Base-by-base conservation (phyloP, 2,329 filamentous ascomycete genomes). In the Aspergillus awamori region DNA sequence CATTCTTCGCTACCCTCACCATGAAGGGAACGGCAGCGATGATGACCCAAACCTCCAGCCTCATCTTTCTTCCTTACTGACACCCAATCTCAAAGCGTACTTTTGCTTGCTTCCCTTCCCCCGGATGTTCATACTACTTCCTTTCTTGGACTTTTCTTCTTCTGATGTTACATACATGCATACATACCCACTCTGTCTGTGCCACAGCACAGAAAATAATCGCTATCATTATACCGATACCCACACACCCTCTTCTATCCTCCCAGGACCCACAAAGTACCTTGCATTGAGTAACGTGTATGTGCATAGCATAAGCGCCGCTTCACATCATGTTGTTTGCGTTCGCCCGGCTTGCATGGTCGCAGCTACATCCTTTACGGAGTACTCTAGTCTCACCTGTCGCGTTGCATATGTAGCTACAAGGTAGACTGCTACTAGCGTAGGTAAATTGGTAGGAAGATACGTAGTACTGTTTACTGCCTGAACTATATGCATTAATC, bases 21-120 rank as follows among this genome's bases (percentile, higher is more conserved):
- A 20, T 30, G 17, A 56, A 28, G 17, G 17, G 17, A 58, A 13
- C 41, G 15, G 20, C 28, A 33, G 11, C 43, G 47, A 56, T 60
- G 28, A 60, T 53, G 48, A 49, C 60, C 60, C 63, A 63, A 59
- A n/a, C 47, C 43, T 48, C 33, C 52, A 63, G 63, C 63, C 60
- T 60, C 60, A 63, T 63, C 57, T 63, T 59, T 63, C 39, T 54
- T 24, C 43, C 33, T 36, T 36, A 36, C 11, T 63, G 55, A 45
- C 57, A 60, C 60, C 58, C 61, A 59, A 65, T 57, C 58, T 61
- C 48, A 2, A 8, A 48, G 58, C 54, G 20, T 47, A 57, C 22
- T 57, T 48, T 57, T 48, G 7, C n/a, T 28, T 26, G 10, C 17
- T 20, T 24, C n/a, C 20, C 26, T 60, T 45, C 52, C 36, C 26